A percentile compares a stretch with the other conserved stretches of the same genome.
phyloP scores from a whole-genome alignment of 2,329 filamentous ascomycete genomes.

The Tolypocladium nubicola region DNA sequence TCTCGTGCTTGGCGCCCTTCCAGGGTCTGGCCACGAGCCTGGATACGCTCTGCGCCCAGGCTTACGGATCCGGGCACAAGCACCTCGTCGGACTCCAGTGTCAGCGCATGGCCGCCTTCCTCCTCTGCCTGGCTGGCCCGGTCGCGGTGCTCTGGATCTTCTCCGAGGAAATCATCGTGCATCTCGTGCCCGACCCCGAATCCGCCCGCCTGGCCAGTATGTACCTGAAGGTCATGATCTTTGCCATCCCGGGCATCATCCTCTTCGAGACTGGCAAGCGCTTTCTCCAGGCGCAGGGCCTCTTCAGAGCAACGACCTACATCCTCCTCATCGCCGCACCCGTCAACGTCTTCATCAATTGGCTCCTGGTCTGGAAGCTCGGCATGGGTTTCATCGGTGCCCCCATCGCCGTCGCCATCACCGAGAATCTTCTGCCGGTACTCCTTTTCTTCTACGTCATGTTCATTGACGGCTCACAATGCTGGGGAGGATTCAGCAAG shows the following conservation, averaged over 20 bases:
- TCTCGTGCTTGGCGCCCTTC: constrained; percentile 66
- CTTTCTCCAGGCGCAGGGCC: constrained; percentile 72
- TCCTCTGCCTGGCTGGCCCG: constrained; percentile 61
- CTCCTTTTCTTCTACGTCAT: constrained; percentile 70
- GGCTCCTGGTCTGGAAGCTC: constrained; percentile 65
- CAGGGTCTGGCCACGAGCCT: constrained; percentile 82
- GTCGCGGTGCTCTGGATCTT: constrained; percentile 63
- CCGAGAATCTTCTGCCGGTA: constrained; percentile 66
- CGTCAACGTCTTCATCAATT: constrained; percentile 68
- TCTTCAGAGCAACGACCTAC: constrained; percentile 70
- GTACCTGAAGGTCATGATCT: constrained; percentile 62
- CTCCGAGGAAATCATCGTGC: constrained; percentile 52
- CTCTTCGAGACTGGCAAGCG: constrained; percentile 71
- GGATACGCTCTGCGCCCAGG: constrained; percentile 88
- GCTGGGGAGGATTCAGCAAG: constrained; percentile 72
- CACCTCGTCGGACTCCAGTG: constrained; percentile 77
- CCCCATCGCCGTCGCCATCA: constrained; percentile 69
- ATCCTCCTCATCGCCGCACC: constrained; percentile 68
- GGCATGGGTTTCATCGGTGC: constrained; percentile 67
- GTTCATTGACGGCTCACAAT: constrained; percentile 63
- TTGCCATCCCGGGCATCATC: constrained; percentile 67
- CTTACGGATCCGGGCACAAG: constrained; percentile 83
- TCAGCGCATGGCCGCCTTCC: constrained; percentile 71
- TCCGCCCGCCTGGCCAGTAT: constrained; percentile 57
- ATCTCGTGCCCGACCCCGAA: constrained; percentile 38